phyloP scores from a whole-genome alignment of 768 basidiomycete species.

The Tephrocybe sp. region DNA sequence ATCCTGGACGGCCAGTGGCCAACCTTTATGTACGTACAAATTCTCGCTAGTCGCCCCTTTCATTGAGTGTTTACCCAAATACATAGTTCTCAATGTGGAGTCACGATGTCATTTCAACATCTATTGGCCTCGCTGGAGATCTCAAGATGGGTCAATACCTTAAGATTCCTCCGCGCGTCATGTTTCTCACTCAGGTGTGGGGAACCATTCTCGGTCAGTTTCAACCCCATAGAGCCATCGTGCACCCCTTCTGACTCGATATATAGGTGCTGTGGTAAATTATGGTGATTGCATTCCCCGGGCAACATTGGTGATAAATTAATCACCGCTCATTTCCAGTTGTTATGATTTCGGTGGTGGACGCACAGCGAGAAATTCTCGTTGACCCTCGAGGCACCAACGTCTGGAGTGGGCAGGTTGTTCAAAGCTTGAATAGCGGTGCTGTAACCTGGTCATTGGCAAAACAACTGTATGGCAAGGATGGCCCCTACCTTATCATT shows the following conservation, averaged over 20 bases:
- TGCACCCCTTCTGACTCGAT: neutral
- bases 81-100: conserved; percentile 62
- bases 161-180: conserved; percentile 20
- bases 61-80: neutral
- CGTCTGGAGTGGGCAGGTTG: conserved; percentile 56
- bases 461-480: conserved; percentile 50
- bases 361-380: conserved; percentile 51
- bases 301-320: neutral
- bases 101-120: conserved; percentile 56
- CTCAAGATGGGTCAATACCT: conserved; percentile 73
- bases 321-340: conserved; percentile 27
- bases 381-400: conserved; percentile 53
- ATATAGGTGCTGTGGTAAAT: conserved; percentile 33
- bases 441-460: conserved; percentile 67
- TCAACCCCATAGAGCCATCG: neutral
- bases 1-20: conserved; percentile 63
- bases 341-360: conserved; percentile 57
- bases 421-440: conserved; percentile 52
- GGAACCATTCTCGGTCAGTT: conserved; percentile 54
- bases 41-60: neutral
- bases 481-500: conserved; percentile 55
- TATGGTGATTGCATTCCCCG: conserved; percentile 27
- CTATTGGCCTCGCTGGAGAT: conserved; percentile 51
- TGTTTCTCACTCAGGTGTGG: conserved; percentile 54
- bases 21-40: conserved; percentile 56